phyloP scores from a whole-genome alignment of 2,329 filamentous ascomycete species.

The Lachnellula cervina region DNA sequence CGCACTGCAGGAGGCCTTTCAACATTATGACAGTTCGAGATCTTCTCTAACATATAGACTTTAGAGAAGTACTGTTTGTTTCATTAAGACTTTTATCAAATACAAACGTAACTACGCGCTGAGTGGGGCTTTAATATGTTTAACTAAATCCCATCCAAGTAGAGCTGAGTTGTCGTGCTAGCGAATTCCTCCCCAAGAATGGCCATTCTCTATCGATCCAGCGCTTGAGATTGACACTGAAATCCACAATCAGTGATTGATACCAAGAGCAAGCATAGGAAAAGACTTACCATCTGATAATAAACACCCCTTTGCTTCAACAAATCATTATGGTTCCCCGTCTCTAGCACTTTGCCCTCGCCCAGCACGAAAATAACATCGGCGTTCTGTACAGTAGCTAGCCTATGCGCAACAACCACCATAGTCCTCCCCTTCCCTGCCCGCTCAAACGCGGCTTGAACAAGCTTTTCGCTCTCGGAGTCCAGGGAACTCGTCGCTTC shows the following conservation, averaged over 20 bases:
- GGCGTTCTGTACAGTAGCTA: constrained; percentile 73
- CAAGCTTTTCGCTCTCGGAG: constrained; percentile 50
- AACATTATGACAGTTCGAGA: too few relatives aligned
- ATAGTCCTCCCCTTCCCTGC: constrained; percentile 63
- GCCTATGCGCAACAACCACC: constrained; percentile 70
- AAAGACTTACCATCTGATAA: constrained; percentile 27
- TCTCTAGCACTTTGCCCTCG: constrained; percentile 27
- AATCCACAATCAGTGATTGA: background rate
- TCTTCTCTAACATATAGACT: too few relatives aligned
- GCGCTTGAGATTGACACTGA: constrained; percentile 29
- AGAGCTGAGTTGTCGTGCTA: too few relatives aligned
- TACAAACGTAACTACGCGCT: too few relatives aligned
- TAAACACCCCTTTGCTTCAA: constrained; percentile 26
- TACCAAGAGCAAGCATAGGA: background rate
- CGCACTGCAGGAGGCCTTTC: too few relatives aligned
- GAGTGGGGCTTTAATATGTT: too few relatives aligned
- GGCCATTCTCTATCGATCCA: constrained; percentile 12
- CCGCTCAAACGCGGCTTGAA: constrained; percentile 63
- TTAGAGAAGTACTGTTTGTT: too few relatives aligned
- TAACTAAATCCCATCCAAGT: too few relatives aligned
- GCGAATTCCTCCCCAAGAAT: too few relatives aligned
- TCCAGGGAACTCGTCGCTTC: constrained; percentile 55
- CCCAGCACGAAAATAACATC: constrained; percentile 29
- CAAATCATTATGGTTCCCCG: constrained; percentile 24
- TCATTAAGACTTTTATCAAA: too few relatives aligned